phyloP scores from a whole-genome alignment of 768 basidiomycete species.

The Neoboletus magnificus region DNA sequence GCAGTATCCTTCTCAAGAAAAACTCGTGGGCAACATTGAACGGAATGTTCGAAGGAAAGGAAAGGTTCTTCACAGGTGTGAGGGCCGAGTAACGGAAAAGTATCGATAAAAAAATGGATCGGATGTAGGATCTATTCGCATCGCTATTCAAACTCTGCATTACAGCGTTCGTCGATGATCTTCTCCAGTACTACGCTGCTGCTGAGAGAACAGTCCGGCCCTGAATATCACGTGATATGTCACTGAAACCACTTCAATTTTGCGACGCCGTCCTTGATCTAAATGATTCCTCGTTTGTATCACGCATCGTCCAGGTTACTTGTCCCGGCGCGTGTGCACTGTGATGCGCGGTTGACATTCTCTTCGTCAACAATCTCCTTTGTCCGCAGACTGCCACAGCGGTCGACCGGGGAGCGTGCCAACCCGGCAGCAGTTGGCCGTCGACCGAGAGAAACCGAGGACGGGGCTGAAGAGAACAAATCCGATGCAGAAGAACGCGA shows the following conservation, averaged over 20 bases:
- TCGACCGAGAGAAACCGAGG: constrained; percentile 3
- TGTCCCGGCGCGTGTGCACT: constrained; percentile 5
- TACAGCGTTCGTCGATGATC: not conserved
- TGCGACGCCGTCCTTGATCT: not conserved
- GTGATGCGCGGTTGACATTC: constrained; percentile 15
- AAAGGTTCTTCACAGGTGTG: constrained; percentile 39
- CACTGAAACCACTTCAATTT: constrained; percentile 15
- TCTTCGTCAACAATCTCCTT: constrained; percentile 18
- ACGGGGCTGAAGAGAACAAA: constrained; percentile 2
- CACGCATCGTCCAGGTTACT: constrained; percentile 9
- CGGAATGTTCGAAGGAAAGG: constrained; percentile 39
- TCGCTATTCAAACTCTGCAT: not conserved
- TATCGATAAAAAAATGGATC: constrained; percentile 38
- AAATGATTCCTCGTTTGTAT: constrained; percentile 25
- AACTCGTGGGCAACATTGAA: constrained; percentile 49
- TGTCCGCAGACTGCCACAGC: constrained; percentile 12
- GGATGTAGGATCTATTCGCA: not conserved
- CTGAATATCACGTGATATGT: constrained; percentile 25
- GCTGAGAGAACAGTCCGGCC: constrained; percentile 2
- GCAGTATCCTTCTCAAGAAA: constrained; percentile 50
- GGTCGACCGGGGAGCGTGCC: constrained; percentile 1
- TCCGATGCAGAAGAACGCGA: not conserved
- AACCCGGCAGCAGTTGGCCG: not conserved
- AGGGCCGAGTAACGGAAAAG: constrained; percentile 54
- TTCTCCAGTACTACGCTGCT: not conserved